Base-by-base conservation (phyloP, 2,329 filamentous ascomycete species). In the Drechslerella stenobrocha region DNA sequence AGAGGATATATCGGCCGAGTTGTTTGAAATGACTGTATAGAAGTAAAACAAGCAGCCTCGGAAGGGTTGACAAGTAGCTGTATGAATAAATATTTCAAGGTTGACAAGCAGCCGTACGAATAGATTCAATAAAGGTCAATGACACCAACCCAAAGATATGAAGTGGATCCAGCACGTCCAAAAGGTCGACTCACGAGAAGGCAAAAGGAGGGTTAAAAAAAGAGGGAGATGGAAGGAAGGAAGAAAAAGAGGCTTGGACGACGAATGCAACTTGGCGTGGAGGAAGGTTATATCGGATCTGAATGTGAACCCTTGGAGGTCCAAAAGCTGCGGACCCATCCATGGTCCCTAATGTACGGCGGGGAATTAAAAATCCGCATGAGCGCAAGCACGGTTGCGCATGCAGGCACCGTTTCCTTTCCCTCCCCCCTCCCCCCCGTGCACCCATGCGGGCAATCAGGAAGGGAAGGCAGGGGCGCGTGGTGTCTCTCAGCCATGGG, bases 131-230 rank as follows among this genome's bases (percentile, higher is more conserved):
- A 51, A 32, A 11, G 15, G 24, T 32, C 9, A 35, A 30, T 2
- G 32, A 13, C 7, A 52, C 47, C 2, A 37, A 52, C 23, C 24
- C 9, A 28, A 20, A 11, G 28, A 52, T 23, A 28, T 52, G 32
- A 34, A 34, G 24, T 20, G 18, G 3, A n/a, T 18, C 28, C 47
- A 52, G 47, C 47, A 52, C 32, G 35, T 52, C 32, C 20, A 32
- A 35, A 37, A 37, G 15, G 13, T 18, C 47, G 20, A 52, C n/a
- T 11, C 30, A 28, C 20, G 15, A 50, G n/a, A 20, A 18, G 20
- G 30, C 6, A 32, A 35, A 35, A 5, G 37, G n/a, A 42, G 22
- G 22, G n/a, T n/a, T 7, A 18, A 20, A 32, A 52, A 52, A 52
- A 35, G 20, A 20, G 47, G 9, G 20, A 22, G 18, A 34, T 7